Percentiles rank a stretch among this genome's conserved stretches.
These are phyloP conservation scores for Sarocladiaceae sp. DNA, from an alignment of 2,329 filamentous ascomycete species.

Conservation along the genomic window DNA sequence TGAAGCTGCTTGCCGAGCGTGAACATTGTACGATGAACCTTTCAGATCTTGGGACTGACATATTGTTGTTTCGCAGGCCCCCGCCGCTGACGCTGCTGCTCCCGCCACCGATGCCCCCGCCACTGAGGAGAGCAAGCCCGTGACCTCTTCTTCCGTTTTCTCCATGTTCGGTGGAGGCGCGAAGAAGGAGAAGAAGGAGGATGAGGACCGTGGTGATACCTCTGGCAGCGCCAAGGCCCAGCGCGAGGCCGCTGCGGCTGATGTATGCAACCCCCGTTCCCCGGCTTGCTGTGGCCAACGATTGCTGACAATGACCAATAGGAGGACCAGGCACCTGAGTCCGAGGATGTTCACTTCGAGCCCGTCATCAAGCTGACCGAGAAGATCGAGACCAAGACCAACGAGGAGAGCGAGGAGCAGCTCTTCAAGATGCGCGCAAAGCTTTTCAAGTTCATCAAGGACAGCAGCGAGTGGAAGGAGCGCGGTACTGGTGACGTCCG, in stretches of 20 bases:
- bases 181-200: constrained; percentile 93
- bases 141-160: constrained; percentile 70
- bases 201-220: constrained; percentile 78
- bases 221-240: constrained; percentile 85
- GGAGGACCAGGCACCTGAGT: constrained; percentile 76
- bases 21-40: neutral
- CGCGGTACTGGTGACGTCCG: constrained; percentile 94
- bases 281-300: neutral
- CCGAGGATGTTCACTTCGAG: constrained; percentile 94
- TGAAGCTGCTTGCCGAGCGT: neutral
- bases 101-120: constrained; percentile 15
- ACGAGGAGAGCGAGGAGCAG: constrained; percentile 97
- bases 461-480: constrained; percentile 97
- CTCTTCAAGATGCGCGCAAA: constrained; percentile 99
- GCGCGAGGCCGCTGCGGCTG: constrained; percentile 56
- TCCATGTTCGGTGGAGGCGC: constrained; percentile 98
- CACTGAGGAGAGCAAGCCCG: constrained; percentile 31
- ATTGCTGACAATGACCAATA: constrained; percentile 4
- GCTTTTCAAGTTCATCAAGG: constrained; percentile 96
- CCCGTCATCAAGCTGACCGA: constrained; percentile 94
- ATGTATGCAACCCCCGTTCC: constrained; percentile 37
- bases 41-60: neutral
- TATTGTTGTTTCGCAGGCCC: neutral
- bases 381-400: constrained; percentile 95
- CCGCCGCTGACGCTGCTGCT: neutral